Base-by-base conservation (phyloP, 1,139 yeast genomes). In the Debaryomyces subglobosus region DNA sequence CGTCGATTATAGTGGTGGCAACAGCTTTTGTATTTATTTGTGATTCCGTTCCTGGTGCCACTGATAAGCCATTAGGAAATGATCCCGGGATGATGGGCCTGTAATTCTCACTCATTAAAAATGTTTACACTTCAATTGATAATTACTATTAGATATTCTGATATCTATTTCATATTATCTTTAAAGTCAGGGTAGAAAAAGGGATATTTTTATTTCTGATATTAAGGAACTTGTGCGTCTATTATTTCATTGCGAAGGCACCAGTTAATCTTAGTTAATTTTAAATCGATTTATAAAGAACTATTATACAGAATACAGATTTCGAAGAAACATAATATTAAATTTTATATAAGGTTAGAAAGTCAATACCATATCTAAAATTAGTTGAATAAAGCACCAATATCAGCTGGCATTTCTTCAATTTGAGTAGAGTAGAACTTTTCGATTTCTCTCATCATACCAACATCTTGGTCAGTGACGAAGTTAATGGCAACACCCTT, bases 401-500 rank as follows among this genome's bases (percentile, higher is more conserved):
- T 85, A 73, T 89, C 89, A 74, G 91, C 89, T 66, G 99, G 99
- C 91, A 94, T 89, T 82, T 94, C 99, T 69, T 86, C 95, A 65
- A 94, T 91, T 82, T 91, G 97, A 64, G 98, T 94, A 62, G 96
- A 87, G 89, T 95, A 94, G 86, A 91, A 94, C 78, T 83, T 90
- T 81, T 95, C 99, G 65, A 94, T 88, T 78, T 92, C 98, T 80
- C 97, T 89, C 87, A 95, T 85, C 81, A 88, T 88, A 68, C 86
- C 86, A 69, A 91, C 90, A 71, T 94, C 98, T 62, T 86, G 85
- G 65, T 81, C 84, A 61, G 98, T 91, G 71, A 92, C 96, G 65
- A 94, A 88, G 86, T 94, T 94, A 83, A 94, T 91, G 67, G 99
- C 98, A 70, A 92, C 97, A 86, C 99, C 99, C 86, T 94, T 94